A percentile compares a stretch with the other conserved stretches of the same genome.
These are phyloP conservation scores for Ustulina deusta DNA, from an alignment of 2,329 filamentous ascomycete genomes.

Conservation along the genomic window DNA sequence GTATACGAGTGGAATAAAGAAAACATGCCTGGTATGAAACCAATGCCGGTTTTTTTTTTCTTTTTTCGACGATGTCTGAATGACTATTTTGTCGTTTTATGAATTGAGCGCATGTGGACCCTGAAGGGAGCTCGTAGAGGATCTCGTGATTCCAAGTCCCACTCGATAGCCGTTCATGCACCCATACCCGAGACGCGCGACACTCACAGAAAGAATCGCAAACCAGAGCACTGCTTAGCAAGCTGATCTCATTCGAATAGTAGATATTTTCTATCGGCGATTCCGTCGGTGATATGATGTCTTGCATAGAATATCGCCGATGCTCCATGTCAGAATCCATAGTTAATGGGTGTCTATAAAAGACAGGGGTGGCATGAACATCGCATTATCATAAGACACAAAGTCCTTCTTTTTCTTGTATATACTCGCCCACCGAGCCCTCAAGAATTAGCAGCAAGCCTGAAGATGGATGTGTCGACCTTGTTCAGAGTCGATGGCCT, in stretches of 20 bases:
- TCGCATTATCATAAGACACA: not conserved
- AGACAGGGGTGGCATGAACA: not conserved
- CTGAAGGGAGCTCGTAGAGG: conserved; percentile 1
- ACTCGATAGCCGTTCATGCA: not conserved
- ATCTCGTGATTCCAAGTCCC: not conserved
- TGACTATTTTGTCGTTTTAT: not conserved
- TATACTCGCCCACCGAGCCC: not conserved
- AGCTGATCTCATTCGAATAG: not conserved
- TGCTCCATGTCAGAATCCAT: not conserved
- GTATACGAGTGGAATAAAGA: not conserved
- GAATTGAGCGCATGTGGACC: not conserved
- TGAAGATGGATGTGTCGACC: conserved; percentile 30
- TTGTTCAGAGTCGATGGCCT: conserved; percentile 41
- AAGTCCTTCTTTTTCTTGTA: not conserved
- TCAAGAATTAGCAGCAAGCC: not conserved
- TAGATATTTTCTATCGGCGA: conserved; percentile 19
- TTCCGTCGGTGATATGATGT: conserved; percentile 29
- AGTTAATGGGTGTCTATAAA: conserved; percentile 8
- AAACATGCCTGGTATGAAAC: not conserved
- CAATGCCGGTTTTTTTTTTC: not conserved
- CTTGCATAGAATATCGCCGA: conserved; percentile 13
- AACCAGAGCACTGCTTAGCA: not conserved
- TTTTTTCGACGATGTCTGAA: not conserved
- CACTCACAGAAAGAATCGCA: not conserved
- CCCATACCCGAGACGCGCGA: not conserved